Base-by-base conservation (phyloP, 345 rosid genomes). In the Bretschneidera sinensis region DNA sequence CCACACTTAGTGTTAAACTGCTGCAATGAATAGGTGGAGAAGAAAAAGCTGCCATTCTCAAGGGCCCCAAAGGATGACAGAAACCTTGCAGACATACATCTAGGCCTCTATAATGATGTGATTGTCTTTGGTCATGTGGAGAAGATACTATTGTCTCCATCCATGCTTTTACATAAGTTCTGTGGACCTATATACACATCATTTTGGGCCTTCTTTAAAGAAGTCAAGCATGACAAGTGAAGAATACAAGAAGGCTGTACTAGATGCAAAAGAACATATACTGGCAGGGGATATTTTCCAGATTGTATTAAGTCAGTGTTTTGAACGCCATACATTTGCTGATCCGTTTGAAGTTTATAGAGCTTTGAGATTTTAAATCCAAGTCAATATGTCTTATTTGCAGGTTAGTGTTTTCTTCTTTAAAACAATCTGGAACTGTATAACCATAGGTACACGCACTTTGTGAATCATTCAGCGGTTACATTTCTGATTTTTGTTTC, bases 341-440 rank as follows among this genome's bases (percentile, higher is more conserved):
- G 92, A 89, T 60, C 97, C 97, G 1, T 89, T 92, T 63, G 90
- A 89, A 79, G 75, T 92, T 24, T 92, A 89, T 57, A 81, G 98
- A 66, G 96, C 98, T 48, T 62, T 92, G 58, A 81, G 96, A 76
- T 87, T 54, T 94, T 89, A 51, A 92, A 92, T 77, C 97, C 98
- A 9, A 92, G 97, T 77, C 97, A 95, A 21, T 90, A 92, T 92
- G 99, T 65, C 87, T 15, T 89, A 89, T 73, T 70, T 90, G 67
- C 97, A 92, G 70, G 98, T 83, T 60, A 18, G 83, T 66, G 8
- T 47, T 18, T 43, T 66, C 22, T 53, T 52, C 21, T 58, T 11
- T 25, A 14, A 22, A 39, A 24, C 35, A 33, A 21, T 54, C 13
- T 51, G 49, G 21, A 15, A 20, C n/a, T 43, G 18, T 33, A 43